Conservation (phyloP, 371 early-diverging fungal genomes). For the Mortierella sp. region DNA sequence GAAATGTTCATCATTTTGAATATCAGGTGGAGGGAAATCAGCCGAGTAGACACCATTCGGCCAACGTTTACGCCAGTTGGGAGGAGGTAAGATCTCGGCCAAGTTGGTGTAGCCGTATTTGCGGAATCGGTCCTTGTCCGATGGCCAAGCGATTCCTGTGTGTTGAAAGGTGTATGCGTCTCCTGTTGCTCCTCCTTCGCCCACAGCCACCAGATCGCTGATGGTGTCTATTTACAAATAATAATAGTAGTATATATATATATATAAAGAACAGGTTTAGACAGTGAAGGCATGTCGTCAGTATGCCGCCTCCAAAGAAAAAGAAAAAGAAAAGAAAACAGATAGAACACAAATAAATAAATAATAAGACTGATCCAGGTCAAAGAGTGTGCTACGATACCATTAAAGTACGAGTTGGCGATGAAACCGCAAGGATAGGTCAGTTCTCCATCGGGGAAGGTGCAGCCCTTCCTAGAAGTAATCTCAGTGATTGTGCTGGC, state of each 20-base stretch:
- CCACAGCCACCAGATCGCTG: neutral
- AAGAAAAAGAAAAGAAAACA: no score
- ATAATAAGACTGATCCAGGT: no score
- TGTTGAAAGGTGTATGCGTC: constrained; percentile 60
- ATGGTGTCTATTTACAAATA: constrained; percentile 55
- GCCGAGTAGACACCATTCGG: constrained; percentile 61
- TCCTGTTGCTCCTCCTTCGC: neutral
- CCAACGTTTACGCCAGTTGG: constrained; percentile 77
- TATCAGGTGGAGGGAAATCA: constrained; percentile 76
- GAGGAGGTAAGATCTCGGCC: constrained; percentile 72
- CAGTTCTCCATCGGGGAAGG: neutral
- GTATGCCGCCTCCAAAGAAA: no score
- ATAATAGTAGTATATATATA: no score
- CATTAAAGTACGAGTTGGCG: no score
- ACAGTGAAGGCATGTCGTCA: no score
- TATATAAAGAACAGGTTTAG: neutral
- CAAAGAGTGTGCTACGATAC: no score
- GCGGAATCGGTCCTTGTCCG: constrained; percentile 79
- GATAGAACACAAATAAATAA: no score
- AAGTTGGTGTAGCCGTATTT: constrained; percentile 63
- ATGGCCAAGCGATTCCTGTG: constrained; percentile 89
- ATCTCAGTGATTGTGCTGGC: constrained; percentile 15
- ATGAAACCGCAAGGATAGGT: constrained; percentile 45
- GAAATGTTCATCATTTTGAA: constrained; percentile 80
- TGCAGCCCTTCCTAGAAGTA: constrained; percentile 25